Evolutionary conservation across 805 yeast species (phyloP), one percentile per base, ranked within the genome.

Genomic region (Wickerhamiella domercqiae): DNA sequence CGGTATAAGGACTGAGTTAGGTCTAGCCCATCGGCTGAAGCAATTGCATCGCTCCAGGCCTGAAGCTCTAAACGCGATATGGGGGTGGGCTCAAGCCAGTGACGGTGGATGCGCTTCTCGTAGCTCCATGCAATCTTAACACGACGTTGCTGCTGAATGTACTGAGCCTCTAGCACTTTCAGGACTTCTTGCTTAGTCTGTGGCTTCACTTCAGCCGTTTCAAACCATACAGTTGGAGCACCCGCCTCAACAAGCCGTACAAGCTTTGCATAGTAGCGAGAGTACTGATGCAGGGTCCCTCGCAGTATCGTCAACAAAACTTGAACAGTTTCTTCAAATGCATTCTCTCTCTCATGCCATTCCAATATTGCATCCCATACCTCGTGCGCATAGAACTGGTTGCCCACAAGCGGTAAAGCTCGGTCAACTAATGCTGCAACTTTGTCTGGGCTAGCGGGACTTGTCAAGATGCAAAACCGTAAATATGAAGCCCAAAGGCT

Each of bases 321-420:
- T 1, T 72, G 48, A 3, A 55, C 53, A 2, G 61, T 44, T 5
- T 67, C 54, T 25, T 60, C 63, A 19, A 48, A 46, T 22, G 68
- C 60, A 18, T 54, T 51, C 13, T 57, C 55, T 19, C 60, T 56
- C n/a, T 61, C 54, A 47, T 73, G 78, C 28, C 73, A 78, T 29
- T 68, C 76, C 18, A 87, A 56, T 43, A 72, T 75, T 38, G 68
- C 63, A 53, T 84, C 93, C 97, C 96, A 87, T 35, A 86, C 59
- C 1, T 73, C 63, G 53, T 84, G 93, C 1, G 93, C 67, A 43
- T 76, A 60, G 56, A 81, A 90, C 41, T 84, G 80, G 24, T 57
- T 47, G 0, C 95, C 96, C 31, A 78, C 66, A 11, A 56, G 43
- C 4, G 48, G 44, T 3, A 68, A 52, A 0, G 77, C 87, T 0